Conservation (phyloP, 2,329 filamentous ascomycete species). For the Blastomyces emzantsi region DNA sequence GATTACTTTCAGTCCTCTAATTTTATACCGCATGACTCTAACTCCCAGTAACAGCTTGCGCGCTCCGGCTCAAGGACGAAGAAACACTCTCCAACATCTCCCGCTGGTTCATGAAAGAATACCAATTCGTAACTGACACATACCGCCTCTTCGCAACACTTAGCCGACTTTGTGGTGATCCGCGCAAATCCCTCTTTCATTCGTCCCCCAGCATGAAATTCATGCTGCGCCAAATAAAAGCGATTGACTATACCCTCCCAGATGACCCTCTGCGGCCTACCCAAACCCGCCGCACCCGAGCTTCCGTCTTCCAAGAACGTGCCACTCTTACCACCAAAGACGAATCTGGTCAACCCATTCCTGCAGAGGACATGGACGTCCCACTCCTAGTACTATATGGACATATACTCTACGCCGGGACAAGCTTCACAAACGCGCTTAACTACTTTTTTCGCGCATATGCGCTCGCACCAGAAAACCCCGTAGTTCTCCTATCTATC, state of each 20-base stretch:
- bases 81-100: slow-evolving; percentile 65
- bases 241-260: slow-evolving; percentile 63
- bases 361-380: slow-evolving; percentile 55
- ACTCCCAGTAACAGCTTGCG: slow-evolving; percentile 54
- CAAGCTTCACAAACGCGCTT: slow-evolving; percentile 72
- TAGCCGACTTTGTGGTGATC: slow-evolving; percentile 66
- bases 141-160: slow-evolving; percentile 75
- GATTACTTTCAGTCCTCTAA: background rate
- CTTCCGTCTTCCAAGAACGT: slow-evolving; percentile 37
- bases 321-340: slow-evolving; percentile 33
- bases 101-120: slow-evolving; percentile 76
- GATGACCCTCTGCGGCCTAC: slow-evolving; percentile 37
- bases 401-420: slow-evolving; percentile 76
- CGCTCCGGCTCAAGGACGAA: slow-evolving; percentile 66
- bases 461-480: slow-evolving; percentile 63
- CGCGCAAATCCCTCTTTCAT: slow-evolving; percentile 54
- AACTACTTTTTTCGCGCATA: slow-evolving; percentile 78
- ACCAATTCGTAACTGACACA: slow-evolving; percentile 68
- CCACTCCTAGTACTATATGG: slow-evolving; percentile 81
- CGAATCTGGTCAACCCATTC: slow-evolving; percentile 28
- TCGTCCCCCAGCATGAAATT: slow-evolving; percentile 81
- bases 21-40: slow-evolving; percentile 7
- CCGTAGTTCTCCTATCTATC: slow-evolving; percentile 70
- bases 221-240: slow-evolving; percentile 82
- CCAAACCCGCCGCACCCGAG: slow-evolving; percentile 27